Evolutionary conservation across 495 filamentous ascomycete species (phyloP).

Genomic region (Neurospora sp.): DNA sequence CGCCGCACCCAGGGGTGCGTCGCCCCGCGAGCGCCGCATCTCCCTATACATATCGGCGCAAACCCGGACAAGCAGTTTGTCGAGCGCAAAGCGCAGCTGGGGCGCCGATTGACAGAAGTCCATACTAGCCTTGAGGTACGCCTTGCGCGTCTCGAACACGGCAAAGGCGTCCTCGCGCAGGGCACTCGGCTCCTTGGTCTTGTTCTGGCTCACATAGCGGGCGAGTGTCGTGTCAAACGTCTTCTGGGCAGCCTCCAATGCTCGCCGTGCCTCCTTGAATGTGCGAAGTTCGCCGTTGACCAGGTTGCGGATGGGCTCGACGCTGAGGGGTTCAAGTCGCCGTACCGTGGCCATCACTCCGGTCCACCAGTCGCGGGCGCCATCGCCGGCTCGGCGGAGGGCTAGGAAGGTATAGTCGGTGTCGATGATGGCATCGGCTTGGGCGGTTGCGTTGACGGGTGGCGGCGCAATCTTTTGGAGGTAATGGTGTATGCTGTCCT

Average conservation of each 20-base stretch:
- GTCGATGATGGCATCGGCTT: slow-evolving; percentile 74
- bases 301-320: slow-evolving; percentile 73
- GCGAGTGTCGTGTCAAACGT: slow-evolving; percentile 68
- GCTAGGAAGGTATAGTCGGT: slow-evolving; percentile 90
- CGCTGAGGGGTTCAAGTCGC: slow-evolving; percentile 62
- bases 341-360: slow-evolving; percentile 59
- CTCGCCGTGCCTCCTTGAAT: slow-evolving; percentile 60
- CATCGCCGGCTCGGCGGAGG: slow-evolving; percentile 73
- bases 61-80: slow-evolving; percentile 73
- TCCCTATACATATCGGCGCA: slow-evolving; percentile 83
- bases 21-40: slow-evolving; percentile 57
- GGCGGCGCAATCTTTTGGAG: slow-evolving; percentile 61
- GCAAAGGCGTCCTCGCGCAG: slow-evolving; percentile 93
- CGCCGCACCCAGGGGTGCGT: slow-evolving; percentile 15
- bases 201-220: slow-evolving; percentile 72
- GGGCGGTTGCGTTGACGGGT: slow-evolving; percentile 51
- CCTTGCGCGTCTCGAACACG: slow-evolving; percentile 85
- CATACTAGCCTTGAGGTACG: slow-evolving; percentile 83
- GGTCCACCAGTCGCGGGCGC: slow-evolving; percentile 75
- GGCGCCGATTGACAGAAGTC: slow-evolving; percentile 86
- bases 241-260: slow-evolving; percentile 72
- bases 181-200: slow-evolving; percentile 84
- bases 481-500: slow-evolving; percentile 62
- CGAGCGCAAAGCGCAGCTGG: slow-evolving; percentile 67
- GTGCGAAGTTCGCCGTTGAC: slow-evolving; percentile 55